A percentile compares a stretch with the other conserved stretches of the same genome.
Evolutionary conservation across 768 basidiomycete species (phyloP).

Genomic region (Scleroderma bovista): DNA sequence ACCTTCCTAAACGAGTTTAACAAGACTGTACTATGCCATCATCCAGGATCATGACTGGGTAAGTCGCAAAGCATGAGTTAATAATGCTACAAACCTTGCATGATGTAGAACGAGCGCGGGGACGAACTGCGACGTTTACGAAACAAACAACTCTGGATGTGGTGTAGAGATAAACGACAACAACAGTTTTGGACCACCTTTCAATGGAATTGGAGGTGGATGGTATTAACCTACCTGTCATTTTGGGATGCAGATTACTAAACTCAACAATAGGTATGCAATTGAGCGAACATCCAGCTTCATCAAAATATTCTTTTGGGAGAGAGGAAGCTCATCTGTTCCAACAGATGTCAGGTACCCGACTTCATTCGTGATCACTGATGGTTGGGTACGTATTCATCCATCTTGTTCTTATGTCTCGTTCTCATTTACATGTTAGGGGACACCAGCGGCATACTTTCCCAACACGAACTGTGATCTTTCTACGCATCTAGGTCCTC

Average conservation of each 20-base stretch:
- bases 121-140: slow-evolving; percentile 25
- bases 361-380: slow-evolving; percentile 14
- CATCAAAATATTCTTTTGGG: slow-evolving; percentile 39
- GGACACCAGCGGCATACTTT: slow-evolving; percentile 56
- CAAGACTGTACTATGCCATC: slow-evolving; percentile 28
- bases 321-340: slow-evolving; percentile 30
- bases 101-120: slow-evolving; percentile 9
- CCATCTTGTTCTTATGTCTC: background rate
- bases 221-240: slow-evolving; percentile 17
- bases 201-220: slow-evolving; percentile 33
- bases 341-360: slow-evolving; percentile 29
- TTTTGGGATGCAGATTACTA: background rate
- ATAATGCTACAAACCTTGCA: slow-evolving; percentile 1
- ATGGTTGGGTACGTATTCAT: slow-evolving; percentile 17
- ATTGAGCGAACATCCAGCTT: slow-evolving; percentile 23
- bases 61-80: background rate
- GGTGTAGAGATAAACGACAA: slow-evolving; percentile 22
- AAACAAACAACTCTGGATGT: slow-evolving; percentile 27
- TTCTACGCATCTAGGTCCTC: slow-evolving; percentile 40
- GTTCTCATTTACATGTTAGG: slow-evolving; percentile 28
- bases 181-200: slow-evolving; percentile 29
- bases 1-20: background rate
- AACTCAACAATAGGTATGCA: slow-evolving; percentile 27
- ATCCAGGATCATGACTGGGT: slow-evolving; percentile 29
- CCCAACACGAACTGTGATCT: slow-evolving; percentile 58